Evolutionary conservation across 1,284 basidiomycete genomes (phyloP).

Genomic region (Peniophora sp.): DNA sequence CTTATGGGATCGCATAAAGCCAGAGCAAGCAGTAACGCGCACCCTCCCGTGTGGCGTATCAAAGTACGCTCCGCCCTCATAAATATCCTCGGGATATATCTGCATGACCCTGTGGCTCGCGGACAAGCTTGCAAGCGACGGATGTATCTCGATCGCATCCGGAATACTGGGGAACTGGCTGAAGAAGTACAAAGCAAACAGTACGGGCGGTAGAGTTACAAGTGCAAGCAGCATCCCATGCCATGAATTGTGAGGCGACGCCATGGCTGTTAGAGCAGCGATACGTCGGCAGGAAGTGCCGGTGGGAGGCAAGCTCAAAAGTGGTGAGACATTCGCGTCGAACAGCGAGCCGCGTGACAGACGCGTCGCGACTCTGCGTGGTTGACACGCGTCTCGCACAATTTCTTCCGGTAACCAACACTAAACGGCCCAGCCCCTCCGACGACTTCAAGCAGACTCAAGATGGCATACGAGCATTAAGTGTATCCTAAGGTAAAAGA

Average conservation of each 20-base stretch:
- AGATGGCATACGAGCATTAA: too few relatives aligned
- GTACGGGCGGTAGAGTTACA: conserved; percentile 48
- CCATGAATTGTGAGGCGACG: too few relatives aligned
- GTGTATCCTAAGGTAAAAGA: too few relatives aligned
- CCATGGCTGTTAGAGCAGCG: too few relatives aligned
- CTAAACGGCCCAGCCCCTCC: background rate
- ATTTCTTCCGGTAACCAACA: background rate
- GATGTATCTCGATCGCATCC: conserved; percentile 35
- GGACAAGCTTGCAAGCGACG: conserved; percentile 54
- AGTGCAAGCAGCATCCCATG: conserved; percentile 29
- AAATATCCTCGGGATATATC: conserved; percentile 65
- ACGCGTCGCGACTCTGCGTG: too few relatives aligned
- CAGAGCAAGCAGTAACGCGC: conserved; percentile 9
- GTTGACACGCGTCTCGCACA: too few relatives aligned
- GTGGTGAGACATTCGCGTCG: too few relatives aligned
- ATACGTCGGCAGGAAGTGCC: too few relatives aligned
- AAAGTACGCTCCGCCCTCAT: conserved; percentile 58
- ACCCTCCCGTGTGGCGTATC: conserved; percentile 55
- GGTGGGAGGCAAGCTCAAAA: too few relatives aligned
- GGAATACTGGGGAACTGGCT: conserved; percentile 57
- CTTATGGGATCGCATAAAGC: conserved; percentile 4
- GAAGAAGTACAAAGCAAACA: conserved; percentile 52
- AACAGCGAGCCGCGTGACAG: too few relatives aligned
- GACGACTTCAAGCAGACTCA: background rate
- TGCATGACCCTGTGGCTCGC: conserved; percentile 43